These are phyloP conservation scores for Xylaria digitata DNA, from an alignment of 2,329 filamentous ascomycete genomes.

Conservation along the genomic window DNA sequence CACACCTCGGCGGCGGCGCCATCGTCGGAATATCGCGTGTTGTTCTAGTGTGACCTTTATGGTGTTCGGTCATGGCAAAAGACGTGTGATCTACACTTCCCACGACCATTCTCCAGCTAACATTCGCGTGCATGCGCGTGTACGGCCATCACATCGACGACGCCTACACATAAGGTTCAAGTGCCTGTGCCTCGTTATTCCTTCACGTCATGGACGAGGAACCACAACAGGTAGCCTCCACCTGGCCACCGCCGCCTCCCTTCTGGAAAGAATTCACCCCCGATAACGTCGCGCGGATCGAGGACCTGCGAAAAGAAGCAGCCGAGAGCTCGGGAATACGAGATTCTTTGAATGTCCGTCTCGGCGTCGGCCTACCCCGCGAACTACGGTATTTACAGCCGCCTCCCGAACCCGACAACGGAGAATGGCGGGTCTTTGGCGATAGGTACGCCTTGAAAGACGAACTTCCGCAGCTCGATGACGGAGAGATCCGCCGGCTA, in stretches of 20 bases:
- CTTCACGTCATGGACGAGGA: constrained; percentile 47
- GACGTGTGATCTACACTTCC: constrained; percentile 5
- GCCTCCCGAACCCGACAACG: constrained; percentile 78
- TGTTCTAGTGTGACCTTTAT: background rate
- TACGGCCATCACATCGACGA: background rate
- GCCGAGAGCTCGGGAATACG: constrained; percentile 48
- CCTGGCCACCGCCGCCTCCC: constrained; percentile 86
- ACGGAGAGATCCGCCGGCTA: constrained; percentile 75
- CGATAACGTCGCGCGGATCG: constrained; percentile 72
- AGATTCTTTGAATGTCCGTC: constrained; percentile 51
- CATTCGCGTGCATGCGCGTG: background rate
- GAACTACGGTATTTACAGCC: constrained; percentile 84
- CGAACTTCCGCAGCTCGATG: constrained; percentile 68
- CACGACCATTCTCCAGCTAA: background rate
- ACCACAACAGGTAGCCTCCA: constrained; percentile 63
- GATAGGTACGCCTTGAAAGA: constrained; percentile 36
- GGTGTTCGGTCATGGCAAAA: constrained; percentile 9
- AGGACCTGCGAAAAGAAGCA: constrained; percentile 56
- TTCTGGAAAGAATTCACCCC: constrained; percentile 91
- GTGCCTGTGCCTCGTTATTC: background rate
- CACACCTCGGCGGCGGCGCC: constrained; percentile 10
- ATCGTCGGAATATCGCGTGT: constrained; percentile 9
- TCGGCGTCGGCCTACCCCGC: constrained; percentile 65
- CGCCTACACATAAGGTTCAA: background rate
- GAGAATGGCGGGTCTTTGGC: constrained; percentile 60